Conservation (phyloP, 208 protist species). For the Crithidia sp. region DNA sequence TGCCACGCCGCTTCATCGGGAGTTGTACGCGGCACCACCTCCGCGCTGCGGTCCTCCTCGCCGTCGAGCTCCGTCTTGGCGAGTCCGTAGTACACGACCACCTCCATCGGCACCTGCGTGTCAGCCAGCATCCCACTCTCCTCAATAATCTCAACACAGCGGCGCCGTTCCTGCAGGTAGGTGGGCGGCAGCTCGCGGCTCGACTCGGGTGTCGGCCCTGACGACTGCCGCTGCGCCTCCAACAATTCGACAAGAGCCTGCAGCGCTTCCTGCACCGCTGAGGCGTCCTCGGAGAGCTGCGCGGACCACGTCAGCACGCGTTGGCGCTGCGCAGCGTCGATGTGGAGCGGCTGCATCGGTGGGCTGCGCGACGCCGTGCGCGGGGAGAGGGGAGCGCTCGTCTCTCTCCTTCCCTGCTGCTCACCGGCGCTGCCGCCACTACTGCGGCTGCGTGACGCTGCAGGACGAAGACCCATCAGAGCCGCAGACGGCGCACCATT, state of each 20-base stretch:
- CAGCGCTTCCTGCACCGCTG: constrained; percentile 67
- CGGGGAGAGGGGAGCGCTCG: background rate
- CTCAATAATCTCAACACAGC: constrained; percentile 64
- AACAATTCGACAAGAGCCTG: constrained; percentile 68
- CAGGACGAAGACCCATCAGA: too few relatives aligned
- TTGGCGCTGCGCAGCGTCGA: constrained; percentile 33
- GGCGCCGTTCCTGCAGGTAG: constrained; percentile 63
- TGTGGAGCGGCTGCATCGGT: constrained; percentile 28
- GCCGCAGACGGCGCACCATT: too few relatives aligned
- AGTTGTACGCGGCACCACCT: constrained; percentile 12
- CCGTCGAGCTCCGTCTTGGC: constrained; percentile 54
- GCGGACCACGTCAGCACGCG: constrained; percentile 45
- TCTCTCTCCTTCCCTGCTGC: too few relatives aligned
- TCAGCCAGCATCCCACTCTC: constrained; percentile 78
- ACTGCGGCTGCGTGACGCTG: background rate
- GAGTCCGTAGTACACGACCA: constrained; percentile 69
- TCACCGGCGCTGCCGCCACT: background rate
- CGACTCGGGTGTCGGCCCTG: constrained; percentile 28
- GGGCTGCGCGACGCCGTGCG: background rate
- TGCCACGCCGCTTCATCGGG: constrained; percentile 15
- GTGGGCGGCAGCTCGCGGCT: constrained; percentile 42
- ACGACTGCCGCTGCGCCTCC: constrained; percentile 45
- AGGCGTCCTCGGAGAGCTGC: constrained; percentile 55
- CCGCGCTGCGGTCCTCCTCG: constrained; percentile 21
- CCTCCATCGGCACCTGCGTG: constrained; percentile 68